These are phyloP conservation scores for Mangifera indica DNA, from an alignment of 345 rosid species.

Conservation along the genomic window DNA sequence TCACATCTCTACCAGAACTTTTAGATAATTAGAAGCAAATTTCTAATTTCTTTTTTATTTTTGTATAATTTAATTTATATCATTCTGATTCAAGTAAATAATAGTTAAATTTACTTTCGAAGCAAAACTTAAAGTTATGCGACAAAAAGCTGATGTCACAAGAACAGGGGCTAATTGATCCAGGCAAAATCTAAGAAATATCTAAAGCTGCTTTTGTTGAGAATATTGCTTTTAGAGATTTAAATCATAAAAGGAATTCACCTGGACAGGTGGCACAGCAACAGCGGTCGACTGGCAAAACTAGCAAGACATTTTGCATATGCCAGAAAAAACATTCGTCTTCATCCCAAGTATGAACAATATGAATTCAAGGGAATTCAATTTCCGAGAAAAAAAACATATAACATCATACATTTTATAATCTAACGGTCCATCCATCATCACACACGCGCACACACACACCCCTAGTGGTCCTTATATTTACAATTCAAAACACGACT, in stretches of 20 bases:
- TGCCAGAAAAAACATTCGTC: not conserved
- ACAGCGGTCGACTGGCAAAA: not conserved
- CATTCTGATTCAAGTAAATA: too few relatives aligned
- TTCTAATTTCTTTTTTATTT: too few relatives aligned
- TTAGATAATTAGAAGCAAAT: too few relatives aligned
- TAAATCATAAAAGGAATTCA: not conserved
- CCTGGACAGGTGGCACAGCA: not conserved
- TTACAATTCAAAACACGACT: not conserved
- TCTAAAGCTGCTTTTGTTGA: not conserved
- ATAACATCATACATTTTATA: not conserved
- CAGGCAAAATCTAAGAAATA: constrained; percentile 3
- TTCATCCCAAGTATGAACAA: not conserved
- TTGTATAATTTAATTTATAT: too few relatives aligned
- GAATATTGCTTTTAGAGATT: not conserved
- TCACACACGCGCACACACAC: too few relatives aligned
- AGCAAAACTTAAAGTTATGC: too few relatives aligned
- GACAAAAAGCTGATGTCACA: too few relatives aligned
- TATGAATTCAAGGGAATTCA: not conserved
- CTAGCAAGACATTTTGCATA: not conserved
- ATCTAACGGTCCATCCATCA: constrained; percentile 13
- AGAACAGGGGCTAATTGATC: not conserved
- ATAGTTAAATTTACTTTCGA: too few relatives aligned
- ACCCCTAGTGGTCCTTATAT: constrained; percentile 21
- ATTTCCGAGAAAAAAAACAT: not conserved
- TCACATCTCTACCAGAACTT: too few relatives aligned